A percentile compares a stretch with the other conserved stretches of the same genome.
phyloP scores from a whole-genome alignment of 2,329 filamentous ascomycete species.

The Diaporthe longicolla region DNA sequence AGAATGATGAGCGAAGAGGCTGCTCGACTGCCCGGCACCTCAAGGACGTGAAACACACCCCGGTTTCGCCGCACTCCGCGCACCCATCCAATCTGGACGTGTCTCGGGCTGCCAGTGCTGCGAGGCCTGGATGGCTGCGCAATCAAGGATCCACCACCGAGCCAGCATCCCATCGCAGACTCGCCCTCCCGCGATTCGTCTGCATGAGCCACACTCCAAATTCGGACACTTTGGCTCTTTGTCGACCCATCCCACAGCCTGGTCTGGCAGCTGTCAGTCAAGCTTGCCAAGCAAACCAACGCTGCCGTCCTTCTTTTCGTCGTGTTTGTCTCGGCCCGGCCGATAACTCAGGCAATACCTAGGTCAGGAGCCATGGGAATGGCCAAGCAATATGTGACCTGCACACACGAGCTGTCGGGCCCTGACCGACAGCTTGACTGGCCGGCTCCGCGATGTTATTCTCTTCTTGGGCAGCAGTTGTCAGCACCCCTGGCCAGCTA shows the following conservation, averaged over 20 bases:
- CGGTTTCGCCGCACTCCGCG: slow-evolving; percentile 10
- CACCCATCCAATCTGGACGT: neutral
- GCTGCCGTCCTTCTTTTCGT: neutral
- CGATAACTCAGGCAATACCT: neutral
- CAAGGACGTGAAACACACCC: slow-evolving; percentile 40
- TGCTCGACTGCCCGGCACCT: slow-evolving; percentile 8
- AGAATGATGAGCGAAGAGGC: slow-evolving; percentile 8
- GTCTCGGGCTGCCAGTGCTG: slow-evolving; percentile 3
- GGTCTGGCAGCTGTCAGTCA: slow-evolving; percentile 23
- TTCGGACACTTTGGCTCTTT: neutral
- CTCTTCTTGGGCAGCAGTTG: slow-evolving; percentile 11
- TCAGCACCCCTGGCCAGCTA: slow-evolving; percentile 11
- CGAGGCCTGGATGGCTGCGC: neutral
- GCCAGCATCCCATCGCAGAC: neutral
- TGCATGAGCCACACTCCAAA: slow-evolving; percentile 7
- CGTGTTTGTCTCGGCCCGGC: slow-evolving; percentile 9
- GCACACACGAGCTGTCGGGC: neutral
- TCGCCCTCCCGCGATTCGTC: slow-evolving; percentile 7
- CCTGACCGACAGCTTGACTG: neutral
- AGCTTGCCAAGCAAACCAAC: slow-evolving; percentile 23
- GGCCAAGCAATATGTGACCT: neutral
- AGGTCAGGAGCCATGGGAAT: neutral
- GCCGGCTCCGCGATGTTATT: neutral
- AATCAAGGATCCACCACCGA: slow-evolving; percentile 25
- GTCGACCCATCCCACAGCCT: neutral